Conservation (phyloP, 2,329 filamentous ascomycete species). For the Fusarium sulawesiense region DNA sequence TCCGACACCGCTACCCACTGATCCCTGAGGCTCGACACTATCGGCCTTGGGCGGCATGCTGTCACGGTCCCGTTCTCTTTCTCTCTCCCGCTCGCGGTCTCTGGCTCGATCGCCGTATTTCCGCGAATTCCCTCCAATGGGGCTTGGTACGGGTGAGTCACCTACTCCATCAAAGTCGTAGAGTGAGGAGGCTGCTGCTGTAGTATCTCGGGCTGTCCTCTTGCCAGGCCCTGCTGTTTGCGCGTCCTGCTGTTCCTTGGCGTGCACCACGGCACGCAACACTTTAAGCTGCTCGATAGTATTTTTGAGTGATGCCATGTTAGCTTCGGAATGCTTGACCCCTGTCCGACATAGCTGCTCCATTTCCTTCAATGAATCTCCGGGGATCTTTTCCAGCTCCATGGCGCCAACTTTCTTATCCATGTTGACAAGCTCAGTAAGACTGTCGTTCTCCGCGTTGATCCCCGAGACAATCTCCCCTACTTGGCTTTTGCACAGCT, state of each 20-base stretch:
- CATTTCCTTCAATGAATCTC: constrained; percentile 56
- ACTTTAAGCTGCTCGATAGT: constrained; percentile 58
- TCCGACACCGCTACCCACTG: constrained; percentile 50
- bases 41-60: constrained; percentile 67
- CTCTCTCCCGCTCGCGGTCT: constrained; percentile 55
- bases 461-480: constrained; percentile 55
- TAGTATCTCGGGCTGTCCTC: constrained; percentile 41
- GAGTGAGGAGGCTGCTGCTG: constrained; percentile 51
- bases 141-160: constrained; percentile 60
- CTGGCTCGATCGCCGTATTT: constrained; percentile 54
- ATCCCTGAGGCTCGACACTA: constrained; percentile 65
- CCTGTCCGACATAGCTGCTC: constrained; percentile 57
- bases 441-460: constrained; percentile 57
- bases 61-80: constrained; percentile 40
- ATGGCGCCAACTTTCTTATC: constrained; percentile 56
- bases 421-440: constrained; percentile 53
- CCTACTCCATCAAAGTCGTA: constrained; percentile 60
- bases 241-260: constrained; percentile 56
- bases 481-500: constrained; percentile 54
- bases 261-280: constrained; percentile 56
- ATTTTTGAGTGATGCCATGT: constrained; percentile 51
- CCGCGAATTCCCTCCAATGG: constrained; percentile 51
- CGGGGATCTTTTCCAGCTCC: constrained; percentile 53
- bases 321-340: constrained; percentile 56
- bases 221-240: constrained; percentile 49